Evolutionary conservation across 768 basidiomycete species (phyloP), one percentile per base, ranked within the genome.

Genomic region (Strobilomyces dryophilus): DNA sequence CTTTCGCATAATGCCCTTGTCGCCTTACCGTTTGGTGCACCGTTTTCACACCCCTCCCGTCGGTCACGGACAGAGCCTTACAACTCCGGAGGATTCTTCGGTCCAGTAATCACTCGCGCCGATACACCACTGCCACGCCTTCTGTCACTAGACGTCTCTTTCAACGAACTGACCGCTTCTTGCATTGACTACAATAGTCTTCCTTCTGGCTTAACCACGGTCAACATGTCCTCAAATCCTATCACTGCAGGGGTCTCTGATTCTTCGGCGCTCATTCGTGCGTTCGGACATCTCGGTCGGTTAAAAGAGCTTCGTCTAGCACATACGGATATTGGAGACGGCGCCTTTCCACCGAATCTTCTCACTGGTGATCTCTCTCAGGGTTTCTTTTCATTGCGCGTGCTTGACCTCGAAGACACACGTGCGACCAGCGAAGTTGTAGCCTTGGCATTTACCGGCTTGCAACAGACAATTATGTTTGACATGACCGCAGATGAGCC

Each of bases 361-460:
- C 34, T 57, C 10, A 5, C 36, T 4, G 53, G 49, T 11, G 27
- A 54, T 5, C 31, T 60, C 5, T 66, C 70, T 41, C 58, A 26
- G n/a, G 27, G 2, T 31, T 91, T 89, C 66, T 73, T 79, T 15
- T 68, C 66, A 1, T 69, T 92, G 34, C 71, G 74, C 26, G 43
- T 85, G 11, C 66, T 92, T 20, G 85, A 92, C 63, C 66, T 91
- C 6, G 81, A 81, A 40, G 83, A 85, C 58, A 90, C 89, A 0
- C 73, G 74, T 48, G 80, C 78, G 17, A 83, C 76, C 0, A 59
- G 69, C 20, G 76, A 76, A n/a, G 69, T 68, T 11, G 68, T 83
- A 8, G 64, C 76, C 27, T 58, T 63, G 3, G 77, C 80, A 3
- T 67, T 90, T 32, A 64, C 74, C 36, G 62, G 62, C 1, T 64